Evolutionary conservation across 495 filamentous ascomycete genomes (phyloP), one percentile per base, ranked within the genome.

Genomic region (Hamigera avellanea): DNA sequence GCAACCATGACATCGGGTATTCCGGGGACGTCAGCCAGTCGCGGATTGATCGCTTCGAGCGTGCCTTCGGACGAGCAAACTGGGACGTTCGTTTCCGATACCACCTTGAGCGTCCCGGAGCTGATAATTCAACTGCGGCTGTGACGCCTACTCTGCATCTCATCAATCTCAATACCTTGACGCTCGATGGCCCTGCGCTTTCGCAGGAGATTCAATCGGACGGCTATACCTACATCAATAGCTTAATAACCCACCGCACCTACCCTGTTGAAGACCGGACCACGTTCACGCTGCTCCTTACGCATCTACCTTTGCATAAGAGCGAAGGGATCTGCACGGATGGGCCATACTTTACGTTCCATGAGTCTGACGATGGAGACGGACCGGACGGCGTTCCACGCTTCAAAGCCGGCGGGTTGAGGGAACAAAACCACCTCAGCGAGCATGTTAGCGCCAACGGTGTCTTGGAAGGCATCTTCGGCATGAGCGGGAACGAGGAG

Each of bases 1-100:
- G 91, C 0, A 98, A 98, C 53, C 91, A 98, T 48, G 91, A 98
- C 55, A 77, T 96, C 36, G 91, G 91, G 18, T 98, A 98, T 49
- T 83, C 89, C 0, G 91, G 91, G 0, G 91, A 98, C 56, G 69
- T 94, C 39, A 82, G 76, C 36, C 55, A 64, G 23, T 62, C 75
- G 19, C 73, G 86, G 8, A 69, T 93, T 28, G 63, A 74, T 21
- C 71, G 91, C 6, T 98, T 93, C 53, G 84, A 91, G 61, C 54
- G 65, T 7, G 72, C 71, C 12, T 98, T 95, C 52, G 91, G 91
- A 17, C 81, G 73, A 37, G 70, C 78, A 14, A 91, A 95, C 54
- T 96, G 91, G 75, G 84, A 87, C 45, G 67, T 88, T 6, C 65
- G 73, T 16, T 93, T 95, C 53, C 73, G 70, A 19, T 56, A 81